These are phyloP conservation scores for Blastocystis sp. DNA, from an alignment of 352 stramenopile species.

Conservation along the genomic window DNA sequence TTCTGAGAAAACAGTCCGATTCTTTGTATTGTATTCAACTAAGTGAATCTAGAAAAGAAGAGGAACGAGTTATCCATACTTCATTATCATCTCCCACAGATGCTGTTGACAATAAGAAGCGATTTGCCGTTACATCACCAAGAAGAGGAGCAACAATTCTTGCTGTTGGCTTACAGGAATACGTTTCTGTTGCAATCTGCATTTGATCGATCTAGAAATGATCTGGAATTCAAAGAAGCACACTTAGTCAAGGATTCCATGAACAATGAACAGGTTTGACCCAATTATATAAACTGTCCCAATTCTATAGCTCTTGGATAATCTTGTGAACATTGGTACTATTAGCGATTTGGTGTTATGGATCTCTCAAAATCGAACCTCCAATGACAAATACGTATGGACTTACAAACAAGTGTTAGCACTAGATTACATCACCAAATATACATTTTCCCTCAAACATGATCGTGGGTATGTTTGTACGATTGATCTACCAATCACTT, in stretches of 20 bases:
- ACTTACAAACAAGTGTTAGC: no score
- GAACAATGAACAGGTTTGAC: no score
- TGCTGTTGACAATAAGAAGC: slow-evolving; percentile 22
- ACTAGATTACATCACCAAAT: neutral
- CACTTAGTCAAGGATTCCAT: no score
- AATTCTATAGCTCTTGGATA: no score
- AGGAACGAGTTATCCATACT: neutral
- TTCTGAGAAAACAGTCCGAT: slow-evolving; percentile 30
- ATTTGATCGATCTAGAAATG: neutral
- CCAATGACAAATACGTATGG: no score
- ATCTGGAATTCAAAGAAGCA: neutral
- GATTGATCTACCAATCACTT: neutral
- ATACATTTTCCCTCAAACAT: neutral
- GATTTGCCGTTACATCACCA: slow-evolving; percentile 26
- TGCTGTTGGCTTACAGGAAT: slow-evolving; percentile 32
- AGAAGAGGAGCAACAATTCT: slow-evolving; percentile 17
- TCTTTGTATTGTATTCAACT: slow-evolving; percentile 40
- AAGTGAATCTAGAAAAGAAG: slow-evolving; percentile 10
- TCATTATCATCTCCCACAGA: slow-evolving; percentile 39
- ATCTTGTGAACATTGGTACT: no score
- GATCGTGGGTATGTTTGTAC: neutral
- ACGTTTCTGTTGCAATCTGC: slow-evolving; percentile 43
- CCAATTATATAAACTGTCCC: no score
- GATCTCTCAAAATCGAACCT: no score
- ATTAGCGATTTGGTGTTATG: no score